phyloP scores from a whole-genome alignment of 23 red algal species.

The Gracilaria gracilis region DNA sequence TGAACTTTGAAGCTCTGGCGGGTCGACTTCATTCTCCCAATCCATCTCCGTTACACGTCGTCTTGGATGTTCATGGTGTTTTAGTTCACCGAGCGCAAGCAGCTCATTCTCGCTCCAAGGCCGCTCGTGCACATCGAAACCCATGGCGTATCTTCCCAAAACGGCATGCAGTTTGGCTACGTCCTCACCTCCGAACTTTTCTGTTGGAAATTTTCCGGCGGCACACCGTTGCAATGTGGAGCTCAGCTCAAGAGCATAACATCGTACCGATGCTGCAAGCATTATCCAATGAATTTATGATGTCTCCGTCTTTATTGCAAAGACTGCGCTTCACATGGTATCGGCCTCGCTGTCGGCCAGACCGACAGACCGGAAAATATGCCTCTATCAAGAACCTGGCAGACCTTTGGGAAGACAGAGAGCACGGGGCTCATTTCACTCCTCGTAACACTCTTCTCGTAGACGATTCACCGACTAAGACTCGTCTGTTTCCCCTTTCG shows the following conservation, averaged over 20 bases:
- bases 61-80: constrained; percentile 38
- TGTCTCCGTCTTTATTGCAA: neutral
- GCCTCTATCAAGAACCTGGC: constrained; percentile 28
- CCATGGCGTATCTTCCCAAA: constrained; percentile 27
- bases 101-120: neutral
- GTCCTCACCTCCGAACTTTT: constrained; percentile 18
- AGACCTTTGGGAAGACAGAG: constrained; percentile 33
- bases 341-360: constrained; percentile 25
- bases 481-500: constrained; percentile 30
- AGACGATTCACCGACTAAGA: constrained; percentile 34
- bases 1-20: constrained; percentile 5
- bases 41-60: neutral
- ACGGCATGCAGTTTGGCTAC: constrained; percentile 37
- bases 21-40: neutral
- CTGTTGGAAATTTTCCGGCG: neutral
- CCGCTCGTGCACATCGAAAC: neutral
- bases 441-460: constrained; percentile 28
- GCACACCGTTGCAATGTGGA: constrained; percentile 41
- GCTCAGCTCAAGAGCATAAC: constrained; percentile 1
- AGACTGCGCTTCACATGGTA: constrained; percentile 17
- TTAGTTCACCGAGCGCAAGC: constrained; percentile 7
- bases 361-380: neutral
- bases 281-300: constrained; percentile 6
- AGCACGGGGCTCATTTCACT: constrained; percentile 6
- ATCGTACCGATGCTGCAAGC: constrained; percentile 3